phyloP scores from a whole-genome alignment of 495 filamentous ascomycete genomes.

The Talaromyces thailandensis region DNA sequence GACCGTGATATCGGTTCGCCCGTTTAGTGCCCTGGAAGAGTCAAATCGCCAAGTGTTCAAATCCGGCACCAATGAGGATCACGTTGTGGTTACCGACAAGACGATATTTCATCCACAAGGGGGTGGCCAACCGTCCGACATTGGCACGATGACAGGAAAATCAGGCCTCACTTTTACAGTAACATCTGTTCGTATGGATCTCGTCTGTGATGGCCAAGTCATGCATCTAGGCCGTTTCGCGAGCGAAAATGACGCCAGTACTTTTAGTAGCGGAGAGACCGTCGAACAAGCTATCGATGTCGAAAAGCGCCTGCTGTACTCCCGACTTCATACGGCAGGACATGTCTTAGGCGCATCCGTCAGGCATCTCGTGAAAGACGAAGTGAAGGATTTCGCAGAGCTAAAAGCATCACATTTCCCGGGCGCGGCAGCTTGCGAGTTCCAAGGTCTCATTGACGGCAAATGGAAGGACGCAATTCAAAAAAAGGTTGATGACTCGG shows the following conservation, averaged over 20 bases:
- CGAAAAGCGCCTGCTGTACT: conserved; percentile 45
- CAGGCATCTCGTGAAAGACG: conserved; percentile 38
- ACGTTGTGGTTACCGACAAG: conserved; percentile 43
- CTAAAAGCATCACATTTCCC: conserved; percentile 57
- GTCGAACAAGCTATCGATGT: conserved; percentile 43
- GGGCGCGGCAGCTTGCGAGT: conserved; percentile 49
- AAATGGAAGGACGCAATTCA: conserved; percentile 51
- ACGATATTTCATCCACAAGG: conserved; percentile 65
- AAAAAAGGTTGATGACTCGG: conserved; percentile 38
- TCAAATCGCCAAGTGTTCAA: conserved; percentile 43
- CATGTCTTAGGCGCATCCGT: conserved; percentile 54
- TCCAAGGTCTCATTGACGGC: conserved; percentile 49
- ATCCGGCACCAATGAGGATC: conserved; percentile 28
- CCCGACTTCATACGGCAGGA: conserved; percentile 55
- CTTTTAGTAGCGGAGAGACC: conserved; percentile 24
- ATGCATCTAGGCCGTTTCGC: conserved; percentile 50
- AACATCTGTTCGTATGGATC: conserved; percentile 38
- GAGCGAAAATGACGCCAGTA: background rate
- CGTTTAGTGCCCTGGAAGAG: conserved; percentile 36
- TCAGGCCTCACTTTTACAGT: conserved; percentile 34
- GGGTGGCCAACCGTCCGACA: conserved; percentile 56
- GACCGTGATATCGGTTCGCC: conserved; percentile 30
- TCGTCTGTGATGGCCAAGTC: conserved; percentile 34
- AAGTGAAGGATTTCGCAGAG: conserved; percentile 44
- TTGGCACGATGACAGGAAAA: conserved; percentile 36